Base-by-base conservation (phyloP, 2,329 filamentous ascomycete species). In the Karstenula rhodostoma region DNA sequence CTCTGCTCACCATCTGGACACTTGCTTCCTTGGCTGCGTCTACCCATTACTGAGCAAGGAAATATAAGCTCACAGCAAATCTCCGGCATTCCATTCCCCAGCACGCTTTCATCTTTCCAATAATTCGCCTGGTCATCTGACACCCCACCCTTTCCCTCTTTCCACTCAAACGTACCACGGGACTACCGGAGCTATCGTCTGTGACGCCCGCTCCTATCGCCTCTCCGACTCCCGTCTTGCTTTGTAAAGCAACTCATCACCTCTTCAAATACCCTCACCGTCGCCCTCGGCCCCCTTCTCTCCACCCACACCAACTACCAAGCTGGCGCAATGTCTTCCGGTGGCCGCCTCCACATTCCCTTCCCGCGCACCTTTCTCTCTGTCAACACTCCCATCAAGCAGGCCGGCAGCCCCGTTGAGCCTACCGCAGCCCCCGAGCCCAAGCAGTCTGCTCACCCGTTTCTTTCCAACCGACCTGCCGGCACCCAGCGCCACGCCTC, bases 331-430 rank as follows among this genome's bases (percentile, higher is more conserved):
- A 77, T 76, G 73, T 72, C 73, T 72, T 68, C 69, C 67, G 68
- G 37, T n/a, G 33, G 69, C 57, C 67, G 65, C 55, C 64, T 69
- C 73, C 73, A 77, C 73, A 77, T 77, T 61, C 73, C 74, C 56
- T 76, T 77, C 69, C 74, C 74, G 29, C 64, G 61, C 52, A 67
- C 60, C 68, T 77, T 75, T 65, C 72, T 77, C 67, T 66, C 73
- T 56, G 70, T 77, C 70, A 77, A 77, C 68, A 69, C 71, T 58
- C 71, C 69, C 57, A n/a, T 65, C 66, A 71, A 74, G 58, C 67
- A 70, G 61, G 43, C 64, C 15, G 33, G 33, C 37, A 32, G 43
- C 35, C 42, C 47, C 43, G 23, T 47, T 42, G 43, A 25, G 40
- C 27, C 58, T 47, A 52, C 50, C 57, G 44, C 58, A 59, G 57